Percentiles rank a stretch among this genome's conserved stretches.
phyloP scores from a whole-genome alignment of 2,329 filamentous ascomycete species.

The Didymella sp. region DNA sequence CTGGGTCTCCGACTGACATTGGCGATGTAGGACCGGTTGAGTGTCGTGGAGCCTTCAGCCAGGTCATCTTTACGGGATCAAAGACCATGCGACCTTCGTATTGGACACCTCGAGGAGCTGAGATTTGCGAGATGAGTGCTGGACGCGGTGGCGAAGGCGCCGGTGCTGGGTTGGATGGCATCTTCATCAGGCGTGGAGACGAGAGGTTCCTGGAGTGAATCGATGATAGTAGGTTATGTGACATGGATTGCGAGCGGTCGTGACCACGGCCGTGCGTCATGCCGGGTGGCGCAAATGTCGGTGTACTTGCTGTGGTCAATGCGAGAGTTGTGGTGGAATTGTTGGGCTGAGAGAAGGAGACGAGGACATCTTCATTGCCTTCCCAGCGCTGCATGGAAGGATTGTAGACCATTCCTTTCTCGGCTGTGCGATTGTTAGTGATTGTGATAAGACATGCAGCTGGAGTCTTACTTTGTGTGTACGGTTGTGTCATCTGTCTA shows the following conservation, averaged over 20 bases:
- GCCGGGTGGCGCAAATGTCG: conserved; percentile 48
- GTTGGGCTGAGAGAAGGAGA: conserved; percentile 68
- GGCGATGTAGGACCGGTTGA: conserved; percentile 48
- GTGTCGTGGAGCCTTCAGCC: conserved; percentile 74
- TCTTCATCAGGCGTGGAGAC: conserved; percentile 41
- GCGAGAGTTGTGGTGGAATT: conserved; percentile 57
- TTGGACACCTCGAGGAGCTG: conserved; percentile 80
- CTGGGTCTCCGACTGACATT: conserved; percentile 65
- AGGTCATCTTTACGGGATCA: conserved; percentile 96
- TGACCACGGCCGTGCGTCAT: conserved; percentile 40
- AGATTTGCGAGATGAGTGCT: conserved; percentile 91
- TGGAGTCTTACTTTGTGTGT: conserved; percentile 74
- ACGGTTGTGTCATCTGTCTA: conserved; percentile 78
- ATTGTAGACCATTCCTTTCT: conserved; percentile 97
- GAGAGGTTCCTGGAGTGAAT: conserved; percentile 48
- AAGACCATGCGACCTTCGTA: conserved; percentile 99
- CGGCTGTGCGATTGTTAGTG: conserved; percentile 60
- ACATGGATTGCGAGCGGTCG: conserved; percentile 47
- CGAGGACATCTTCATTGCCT: conserved; percentile 87
- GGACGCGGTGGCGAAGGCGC: conserved; percentile 62
- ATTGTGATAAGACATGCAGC: conserved; percentile 7
- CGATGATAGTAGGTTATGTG: conserved; percentile 52
- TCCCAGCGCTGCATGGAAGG: conserved; percentile 88
- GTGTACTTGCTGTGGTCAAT: conserved; percentile 49
- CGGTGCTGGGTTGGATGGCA: conserved; percentile 54